Evolutionary conservation across 257 asterid species (phyloP).

Genomic region (Eustoma russellianum): DNA sequence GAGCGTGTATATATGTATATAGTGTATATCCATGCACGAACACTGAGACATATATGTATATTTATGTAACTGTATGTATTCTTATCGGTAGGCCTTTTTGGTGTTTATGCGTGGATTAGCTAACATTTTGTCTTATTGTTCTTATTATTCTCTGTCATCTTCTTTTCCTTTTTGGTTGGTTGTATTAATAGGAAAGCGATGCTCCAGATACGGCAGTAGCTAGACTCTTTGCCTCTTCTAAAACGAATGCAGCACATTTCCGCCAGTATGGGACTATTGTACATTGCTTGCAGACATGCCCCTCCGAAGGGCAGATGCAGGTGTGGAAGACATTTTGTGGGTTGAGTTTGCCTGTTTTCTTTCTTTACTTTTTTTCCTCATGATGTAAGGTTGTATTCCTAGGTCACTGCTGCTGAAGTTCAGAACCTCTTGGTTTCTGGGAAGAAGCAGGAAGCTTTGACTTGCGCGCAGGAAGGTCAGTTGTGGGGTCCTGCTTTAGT

Average conservation of each 20-base stretch:
- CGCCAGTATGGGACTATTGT: slow-evolving; percentile 47
- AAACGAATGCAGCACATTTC: slow-evolving; percentile 35
- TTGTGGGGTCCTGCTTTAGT: slow-evolving; percentile 98
- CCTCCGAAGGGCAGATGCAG: slow-evolving; percentile 85
- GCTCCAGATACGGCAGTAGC: slow-evolving; percentile 90
- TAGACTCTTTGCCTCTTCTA: slow-evolving; percentile 67
- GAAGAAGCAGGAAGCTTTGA: slow-evolving; percentile 84
- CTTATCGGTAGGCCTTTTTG: not conserved
- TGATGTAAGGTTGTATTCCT: slow-evolving; percentile 7
- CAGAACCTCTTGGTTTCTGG: slow-evolving; percentile 92
- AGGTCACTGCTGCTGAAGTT: slow-evolving; percentile 83
- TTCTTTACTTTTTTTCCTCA: not conserved
- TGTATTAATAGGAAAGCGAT: slow-evolving; percentile 59
- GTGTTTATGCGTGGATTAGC: slow-evolving; percentile 3
- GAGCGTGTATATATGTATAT: too few relatives aligned
- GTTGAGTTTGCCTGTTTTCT: not conserved
- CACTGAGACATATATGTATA: too few relatives aligned
- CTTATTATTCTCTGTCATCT: too few relatives aligned
- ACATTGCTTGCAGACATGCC: slow-evolving; percentile 74
- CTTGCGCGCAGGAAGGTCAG: slow-evolving; percentile 91
- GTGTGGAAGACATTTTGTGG: slow-evolving; percentile 20
- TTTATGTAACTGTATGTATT: too few relatives aligned
- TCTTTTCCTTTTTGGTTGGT: not conserved
- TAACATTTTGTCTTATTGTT: not conserved
- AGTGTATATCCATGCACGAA: too few relatives aligned